Conservation (phyloP, 805 yeast genomes). For the Komagataella kurtzmanii region DNA sequence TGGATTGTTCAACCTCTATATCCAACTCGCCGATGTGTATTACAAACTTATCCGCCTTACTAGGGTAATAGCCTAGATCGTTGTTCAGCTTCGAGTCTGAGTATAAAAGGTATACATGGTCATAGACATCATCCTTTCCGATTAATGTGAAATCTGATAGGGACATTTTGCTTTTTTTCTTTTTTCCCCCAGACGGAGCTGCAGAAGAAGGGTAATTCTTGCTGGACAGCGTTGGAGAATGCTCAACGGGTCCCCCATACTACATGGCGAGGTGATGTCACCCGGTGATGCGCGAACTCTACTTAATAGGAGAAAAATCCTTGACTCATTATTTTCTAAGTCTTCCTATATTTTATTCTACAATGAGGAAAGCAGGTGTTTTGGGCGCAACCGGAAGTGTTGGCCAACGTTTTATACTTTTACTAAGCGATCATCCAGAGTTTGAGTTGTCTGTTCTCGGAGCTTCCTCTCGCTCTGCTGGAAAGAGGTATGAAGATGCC, state of each 20-base stretch:
- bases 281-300: background rate
- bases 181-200: background rate
- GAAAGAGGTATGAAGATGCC: conserved; percentile 74
- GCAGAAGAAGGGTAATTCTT: background rate
- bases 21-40: background rate
- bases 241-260: background rate
- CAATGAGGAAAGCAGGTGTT: conserved; percentile 54
- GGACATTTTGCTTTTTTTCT: background rate
- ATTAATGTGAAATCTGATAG: background rate
- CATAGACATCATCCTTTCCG: background rate
- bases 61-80: background rate
- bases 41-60: background rate
- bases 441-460: conserved; percentile 79
- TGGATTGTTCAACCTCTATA: background rate
- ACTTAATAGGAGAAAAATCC: background rate
- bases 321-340: background rate
- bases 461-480: conserved; percentile 90
- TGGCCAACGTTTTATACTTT: conserved; percentile 87
- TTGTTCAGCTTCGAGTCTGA: background rate
- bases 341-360: background rate
- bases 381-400: conserved; percentile 97
- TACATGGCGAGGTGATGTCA: background rate
- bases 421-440: conserved; percentile 79
- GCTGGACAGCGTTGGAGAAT: background rate
- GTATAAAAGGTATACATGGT: background rate